Evolutionary conservation across 306 rosid species (phyloP).

Genomic region (Adenanthera pavonina): DNA sequence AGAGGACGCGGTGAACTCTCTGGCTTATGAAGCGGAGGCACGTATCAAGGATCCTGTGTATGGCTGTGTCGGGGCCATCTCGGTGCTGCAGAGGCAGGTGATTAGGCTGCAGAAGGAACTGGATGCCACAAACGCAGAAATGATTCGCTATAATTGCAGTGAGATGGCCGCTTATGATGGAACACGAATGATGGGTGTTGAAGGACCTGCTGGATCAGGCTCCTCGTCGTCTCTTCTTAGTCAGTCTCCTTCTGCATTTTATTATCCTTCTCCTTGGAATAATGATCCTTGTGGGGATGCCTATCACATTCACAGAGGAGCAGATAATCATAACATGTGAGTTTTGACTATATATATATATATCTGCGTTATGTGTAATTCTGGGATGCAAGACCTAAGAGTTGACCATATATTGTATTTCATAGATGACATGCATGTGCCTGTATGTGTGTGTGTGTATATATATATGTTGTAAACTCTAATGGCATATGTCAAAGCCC

Average conservation of each 20-base stretch:
- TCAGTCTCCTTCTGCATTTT: conserved; percentile 39
- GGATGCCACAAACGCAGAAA: conserved; percentile 81
- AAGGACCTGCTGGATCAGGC: conserved; percentile 28
- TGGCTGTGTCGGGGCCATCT: conserved; percentile 89
- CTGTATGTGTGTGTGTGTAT: background rate
- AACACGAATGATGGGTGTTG: conserved; percentile 20
- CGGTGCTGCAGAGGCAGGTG: conserved; percentile 86
- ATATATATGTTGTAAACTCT: background rate
- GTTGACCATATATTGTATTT: background rate
- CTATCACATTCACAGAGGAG: conserved; percentile 42
- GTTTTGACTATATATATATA: background rate
- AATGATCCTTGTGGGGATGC: conserved; percentile 44
- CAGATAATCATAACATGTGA: conserved; percentile 43
- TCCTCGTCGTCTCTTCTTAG: conserved; percentile 35
- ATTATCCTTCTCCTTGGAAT: conserved; percentile 52
- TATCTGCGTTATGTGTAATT: too few species aligned
- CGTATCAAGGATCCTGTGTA: conserved; percentile 84
- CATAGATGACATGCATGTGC: background rate
- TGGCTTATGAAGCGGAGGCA: conserved; percentile 94
- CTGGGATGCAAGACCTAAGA: background rate
- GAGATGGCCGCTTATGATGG: conserved; percentile 46
- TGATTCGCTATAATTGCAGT: conserved; percentile 64
- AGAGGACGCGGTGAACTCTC: conserved; percentile 90
- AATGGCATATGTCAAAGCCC: background rate
- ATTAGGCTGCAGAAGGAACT: conserved; percentile 86